Base-by-base conservation (phyloP, 345 rosid genomes). In the Brassica rapa region DNA sequence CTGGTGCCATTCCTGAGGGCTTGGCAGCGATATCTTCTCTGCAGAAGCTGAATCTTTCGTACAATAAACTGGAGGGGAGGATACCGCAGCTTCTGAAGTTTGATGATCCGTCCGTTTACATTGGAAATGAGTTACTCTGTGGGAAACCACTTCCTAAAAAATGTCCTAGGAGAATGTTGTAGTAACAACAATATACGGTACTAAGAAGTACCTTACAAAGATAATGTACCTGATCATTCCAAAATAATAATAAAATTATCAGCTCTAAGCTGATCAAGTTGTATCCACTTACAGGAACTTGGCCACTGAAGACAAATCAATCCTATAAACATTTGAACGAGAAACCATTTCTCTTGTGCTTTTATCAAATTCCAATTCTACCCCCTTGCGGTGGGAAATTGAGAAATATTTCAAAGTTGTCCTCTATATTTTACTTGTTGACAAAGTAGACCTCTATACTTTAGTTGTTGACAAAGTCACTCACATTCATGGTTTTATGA, bases 1-100 rank as follows among this genome's bases (percentile, higher is more conserved):
- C 89, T 1, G 90, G 92, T 25, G 8, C 68, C 12, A 84, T 89
- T 78, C 92, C 89, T 5, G 62, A 67, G 64, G 80, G 82, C 74
- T 76, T 87, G 69, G 74, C 80, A n/a, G 63, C 72, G 12, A 73
- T 89, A 75, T 30, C 78, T 56, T 71, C 80, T 27, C 71, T 89
- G 62, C 68, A 67, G 24, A 70, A 55, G 29, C 60, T 90, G 64
- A 82, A 87, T 74, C 81, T 88, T 73, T 88, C 90, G 0, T 83
- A n/a, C 78, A 89, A 85, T 80, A 76, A 81, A 49, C 66, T 86
- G n/a, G 72, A 77, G 7, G 91, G 91, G 24, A 75, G 74, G 4
- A 87, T 89, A 35, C 95, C 90, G 1, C 59, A 67, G 21, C 70
- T 68, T 10, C 81, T 64, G 3, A 83, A 70, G 41, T 86, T 86